These are phyloP conservation scores for Purpureocillium lavendulum DNA, from an alignment of 2,329 filamentous ascomycete species.

Conservation along the genomic window DNA sequence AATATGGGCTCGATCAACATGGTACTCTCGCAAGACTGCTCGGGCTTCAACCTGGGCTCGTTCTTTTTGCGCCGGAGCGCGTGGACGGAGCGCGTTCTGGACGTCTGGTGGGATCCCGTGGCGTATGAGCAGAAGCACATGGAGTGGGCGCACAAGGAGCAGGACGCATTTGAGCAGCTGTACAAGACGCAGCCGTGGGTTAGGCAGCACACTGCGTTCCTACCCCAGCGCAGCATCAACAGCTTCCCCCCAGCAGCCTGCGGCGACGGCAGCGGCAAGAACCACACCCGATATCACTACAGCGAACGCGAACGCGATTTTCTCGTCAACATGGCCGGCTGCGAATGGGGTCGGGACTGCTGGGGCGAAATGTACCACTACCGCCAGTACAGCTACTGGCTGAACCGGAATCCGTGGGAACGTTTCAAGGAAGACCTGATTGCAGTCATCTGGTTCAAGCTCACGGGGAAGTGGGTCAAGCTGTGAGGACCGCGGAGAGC, in stretches of 20 bases:
- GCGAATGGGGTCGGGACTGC: slow-evolving; percentile 93
- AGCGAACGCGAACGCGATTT: slow-evolving; percentile 80
- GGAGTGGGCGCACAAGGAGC: slow-evolving; percentile 98
- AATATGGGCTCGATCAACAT: slow-evolving; percentile 74
- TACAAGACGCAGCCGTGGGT: slow-evolving; percentile 92
- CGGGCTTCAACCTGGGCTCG: slow-evolving; percentile 91
- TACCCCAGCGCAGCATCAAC: slow-evolving; percentile 88
- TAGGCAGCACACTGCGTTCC: slow-evolving; percentile 77
- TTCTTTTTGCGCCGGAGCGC: slow-evolving; percentile 82
- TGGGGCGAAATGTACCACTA: slow-evolving; percentile 98
- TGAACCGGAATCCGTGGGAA: slow-evolving; percentile 81
- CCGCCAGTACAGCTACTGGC: slow-evolving; percentile 79
- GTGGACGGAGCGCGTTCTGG: slow-evolving; percentile 86
- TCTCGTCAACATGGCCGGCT: slow-evolving; percentile 96
- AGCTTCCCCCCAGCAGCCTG: slow-evolving; percentile 89
- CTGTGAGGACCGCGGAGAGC: slow-evolving; percentile 22
- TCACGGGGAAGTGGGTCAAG: slow-evolving; percentile 54
- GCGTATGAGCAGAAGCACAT: slow-evolving; percentile 97
- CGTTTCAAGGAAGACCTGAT: slow-evolving; percentile 59
- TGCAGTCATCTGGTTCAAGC: slow-evolving; percentile 52
- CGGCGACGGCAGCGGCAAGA: slow-evolving; percentile 54
- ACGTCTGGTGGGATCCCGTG: slow-evolving; percentile 98
- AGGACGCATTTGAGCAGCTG: slow-evolving; percentile 87
- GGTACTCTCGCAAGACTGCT: slow-evolving; percentile 85
- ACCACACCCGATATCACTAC: slow-evolving; percentile 78